Evolutionary conservation across 2,329 filamentous ascomycete species (phyloP).

Genomic region (Neurospora crassa): DNA sequence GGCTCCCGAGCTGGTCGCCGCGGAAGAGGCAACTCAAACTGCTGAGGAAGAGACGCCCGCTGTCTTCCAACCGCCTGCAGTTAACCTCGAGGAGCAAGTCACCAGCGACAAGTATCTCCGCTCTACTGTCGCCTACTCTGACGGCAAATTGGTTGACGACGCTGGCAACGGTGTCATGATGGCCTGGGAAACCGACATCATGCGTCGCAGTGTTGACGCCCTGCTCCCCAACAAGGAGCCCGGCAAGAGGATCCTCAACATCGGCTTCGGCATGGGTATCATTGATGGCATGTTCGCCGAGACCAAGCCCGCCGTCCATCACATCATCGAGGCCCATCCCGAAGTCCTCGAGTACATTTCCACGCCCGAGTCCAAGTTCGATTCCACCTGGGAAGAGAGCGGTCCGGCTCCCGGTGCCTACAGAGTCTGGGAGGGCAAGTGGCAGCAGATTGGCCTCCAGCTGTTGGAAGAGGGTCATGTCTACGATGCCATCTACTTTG

Average conservation of each 20-base stretch:
- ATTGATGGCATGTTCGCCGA: slow-evolving; percentile 68
- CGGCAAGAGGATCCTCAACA: slow-evolving; percentile 67
- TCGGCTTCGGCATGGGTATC: slow-evolving; percentile 89
- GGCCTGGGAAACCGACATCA: slow-evolving; percentile 83
- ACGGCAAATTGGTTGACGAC: slow-evolving; percentile 61
- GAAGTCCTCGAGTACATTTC: slow-evolving; percentile 59
- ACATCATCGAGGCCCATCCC: slow-evolving; percentile 81
- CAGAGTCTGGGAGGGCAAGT: slow-evolving; percentile 63
- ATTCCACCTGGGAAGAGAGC: slow-evolving; percentile 42
- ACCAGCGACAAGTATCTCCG: slow-evolving; percentile 60
- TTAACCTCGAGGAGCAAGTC: slow-evolving; percentile 34
- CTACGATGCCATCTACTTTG: slow-evolving; percentile 91
- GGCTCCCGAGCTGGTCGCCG: slow-evolving; percentile 20
- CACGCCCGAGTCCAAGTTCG: slow-evolving; percentile 39
- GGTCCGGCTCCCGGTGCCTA: slow-evolving; percentile 56
- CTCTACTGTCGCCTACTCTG: slow-evolving; percentile 54
- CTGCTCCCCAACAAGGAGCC: slow-evolving; percentile 35
- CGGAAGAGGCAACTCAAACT: slow-evolving; percentile 14
- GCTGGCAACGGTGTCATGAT: slow-evolving; percentile 86
- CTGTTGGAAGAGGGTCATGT: slow-evolving; percentile 58
- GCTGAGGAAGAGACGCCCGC: slow-evolving; percentile 19
- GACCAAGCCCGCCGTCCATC: slow-evolving; percentile 58
- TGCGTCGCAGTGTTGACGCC: slow-evolving; percentile 64
- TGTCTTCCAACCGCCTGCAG: slow-evolving; percentile 27
- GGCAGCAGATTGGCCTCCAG: slow-evolving; percentile 70